Conservation (phyloP, 1,284 basidiomycete genomes). For the Melampsora abietis-canadensis region DNA sequence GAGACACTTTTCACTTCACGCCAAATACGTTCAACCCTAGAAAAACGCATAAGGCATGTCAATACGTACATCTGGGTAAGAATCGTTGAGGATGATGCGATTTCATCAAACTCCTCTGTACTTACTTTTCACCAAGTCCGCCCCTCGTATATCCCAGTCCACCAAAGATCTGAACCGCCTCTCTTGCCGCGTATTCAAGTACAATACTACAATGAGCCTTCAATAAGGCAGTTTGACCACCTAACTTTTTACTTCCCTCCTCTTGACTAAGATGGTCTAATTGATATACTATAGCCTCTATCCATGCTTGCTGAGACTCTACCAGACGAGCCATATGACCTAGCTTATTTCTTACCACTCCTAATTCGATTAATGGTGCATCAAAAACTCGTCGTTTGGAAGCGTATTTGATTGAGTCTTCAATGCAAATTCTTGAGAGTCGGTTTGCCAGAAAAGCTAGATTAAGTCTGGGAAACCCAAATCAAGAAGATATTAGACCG, state of each 20-base stretch:
- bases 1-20: constrained; percentile 41
- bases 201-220: constrained; percentile 49
- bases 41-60: background rate
- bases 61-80: background rate
- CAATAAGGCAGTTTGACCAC: constrained; percentile 50
- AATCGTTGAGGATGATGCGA: background rate
- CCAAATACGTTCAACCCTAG: constrained; percentile 38
- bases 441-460: constrained; percentile 38
- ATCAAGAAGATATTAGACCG: background rate
- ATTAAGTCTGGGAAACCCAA: constrained; percentile 18
- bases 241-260: constrained; percentile 45
- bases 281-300: constrained; percentile 45
- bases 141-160: constrained; percentile 42
- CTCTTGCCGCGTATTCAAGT: constrained; percentile 46
- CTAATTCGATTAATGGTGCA: constrained; percentile 26
- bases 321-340: constrained; percentile 7
- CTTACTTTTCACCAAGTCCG: constrained; percentile 30
- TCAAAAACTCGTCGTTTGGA: constrained; percentile 26
- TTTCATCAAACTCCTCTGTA: constrained; percentile 23
- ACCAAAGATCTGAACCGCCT: constrained; percentile 42
- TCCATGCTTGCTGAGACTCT: constrained; percentile 43
- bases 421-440: constrained; percentile 39
- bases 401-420: constrained; percentile 43
- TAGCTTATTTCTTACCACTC: constrained; percentile 35
- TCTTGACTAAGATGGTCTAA: constrained; percentile 43